These are phyloP conservation scores for Coemansia sp. DNA, from an alignment of 192 early-diverging fungal species.

Conservation along the genomic window DNA sequence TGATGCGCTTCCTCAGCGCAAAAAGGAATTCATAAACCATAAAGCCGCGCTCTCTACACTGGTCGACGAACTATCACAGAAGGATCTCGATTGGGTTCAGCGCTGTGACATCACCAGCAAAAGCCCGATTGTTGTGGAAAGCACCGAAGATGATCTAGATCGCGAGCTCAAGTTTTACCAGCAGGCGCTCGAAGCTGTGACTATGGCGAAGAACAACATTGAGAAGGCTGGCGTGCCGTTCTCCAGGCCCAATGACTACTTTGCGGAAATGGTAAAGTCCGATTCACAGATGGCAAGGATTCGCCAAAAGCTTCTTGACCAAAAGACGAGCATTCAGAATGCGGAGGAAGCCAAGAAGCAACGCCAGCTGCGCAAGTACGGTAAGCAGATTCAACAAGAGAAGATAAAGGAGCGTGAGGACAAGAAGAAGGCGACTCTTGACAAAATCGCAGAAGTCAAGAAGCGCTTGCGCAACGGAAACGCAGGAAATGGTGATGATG, in stretches of 20 bases:
- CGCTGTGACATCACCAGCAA: constrained; percentile 63
- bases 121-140: constrained; percentile 55
- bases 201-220: constrained; percentile 63
- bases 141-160: constrained; percentile 83
- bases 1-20: constrained; percentile 17
- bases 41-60: constrained; percentile 60
- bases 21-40: constrained; percentile 46
- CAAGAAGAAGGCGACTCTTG: constrained; percentile 82
- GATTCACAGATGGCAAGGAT: constrained; percentile 94
- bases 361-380: constrained; percentile 93
- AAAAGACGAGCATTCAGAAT: constrained; percentile 74
- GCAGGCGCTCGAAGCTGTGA: constrained; percentile 81
- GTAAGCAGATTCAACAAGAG: constrained; percentile 94
- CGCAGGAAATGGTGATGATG: constrained; percentile 39
- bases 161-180: constrained; percentile 93
- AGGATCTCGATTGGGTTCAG: constrained; percentile 68
- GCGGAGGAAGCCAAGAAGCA: constrained; percentile 83
- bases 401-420: constrained; percentile 86
- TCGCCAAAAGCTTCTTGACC: constrained; percentile 81
- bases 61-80: constrained; percentile 61
- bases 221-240: constrained; percentile 70
- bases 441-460: constrained; percentile 88
- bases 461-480: constrained; percentile 69
- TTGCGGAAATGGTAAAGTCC: constrained; percentile 97
- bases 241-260: constrained; percentile 89